Base-by-base conservation (phyloP, 352 stramenopile species). In the Pythium dissimile region DNA sequence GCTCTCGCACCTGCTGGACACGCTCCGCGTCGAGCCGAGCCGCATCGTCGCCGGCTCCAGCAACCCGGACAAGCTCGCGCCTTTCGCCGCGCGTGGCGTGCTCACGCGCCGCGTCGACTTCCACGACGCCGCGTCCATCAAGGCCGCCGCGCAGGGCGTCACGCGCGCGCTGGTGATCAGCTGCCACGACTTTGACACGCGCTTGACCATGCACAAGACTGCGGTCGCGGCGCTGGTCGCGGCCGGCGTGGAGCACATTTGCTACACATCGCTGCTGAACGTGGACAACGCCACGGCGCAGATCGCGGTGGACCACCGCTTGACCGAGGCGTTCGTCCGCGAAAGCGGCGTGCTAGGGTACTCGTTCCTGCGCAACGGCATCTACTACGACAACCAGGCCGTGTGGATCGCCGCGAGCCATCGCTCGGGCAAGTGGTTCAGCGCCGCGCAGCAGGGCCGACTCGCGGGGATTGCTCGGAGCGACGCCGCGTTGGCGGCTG, bases 1-100 rank as follows among this genome's bases (percentile, higher is more conserved):
- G 7, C 44, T 70, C n/a, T 3, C 26, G 15, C 63, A 70, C 34
- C 31, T 70, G 23, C 51, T 70, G 18, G 38, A 70, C 51, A 66
- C 63, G 47, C 52, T 66, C 24, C 13, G 45, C 18, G 46, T 70
- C 30, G 41, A 53, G 16, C 63, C 63, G 8, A 30, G 28, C 15
- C 47, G 41, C 38, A 61, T 70, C 51, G 51, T 66, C 30, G 56
- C 62, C 16, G 57, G 50, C 38, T 59, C 50, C 3, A 56, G 56
- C 20, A 52, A 41, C 9, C 51, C 56, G 4, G 62, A 70, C 5
- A 38, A 55, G 21, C 44, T 70, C 12, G 11, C 26, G 15, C n/a
- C 15, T 1, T 59, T 63, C 6, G 51, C 50, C 1, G 26, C 12
- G 0, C 53, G 54, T 31, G 53, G 61, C 20, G 53, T 68, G 30